Evolutionary conservation across 2,329 filamentous ascomycete species (phyloP).

Genomic region (Trichoderma sp.): DNA sequence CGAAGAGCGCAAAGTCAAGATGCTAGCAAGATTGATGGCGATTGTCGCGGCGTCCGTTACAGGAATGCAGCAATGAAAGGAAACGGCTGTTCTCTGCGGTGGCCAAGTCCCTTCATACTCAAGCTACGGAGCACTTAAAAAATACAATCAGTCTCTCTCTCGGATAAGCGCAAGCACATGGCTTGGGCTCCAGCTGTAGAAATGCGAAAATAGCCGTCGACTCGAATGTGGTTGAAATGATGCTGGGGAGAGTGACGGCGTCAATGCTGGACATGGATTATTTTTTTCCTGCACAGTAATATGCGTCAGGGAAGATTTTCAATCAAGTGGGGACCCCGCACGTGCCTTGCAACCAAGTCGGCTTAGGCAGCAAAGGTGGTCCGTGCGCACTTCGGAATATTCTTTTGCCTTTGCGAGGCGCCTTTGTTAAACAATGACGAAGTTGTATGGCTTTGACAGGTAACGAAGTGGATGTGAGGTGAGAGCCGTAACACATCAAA

Average conservation of each 20-base stretch:
- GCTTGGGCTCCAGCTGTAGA: background rate
- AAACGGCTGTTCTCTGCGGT: background rate
- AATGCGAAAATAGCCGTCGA: background rate
- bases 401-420: background rate
- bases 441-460: background rate
- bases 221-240: background rate
- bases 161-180: conserved; percentile 6
- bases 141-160: background rate
- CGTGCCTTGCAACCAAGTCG: conserved; percentile 18
- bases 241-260: background rate
- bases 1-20: background rate
- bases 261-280: conserved; percentile 1
- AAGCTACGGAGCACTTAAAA: background rate
- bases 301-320: conserved; percentile 19
- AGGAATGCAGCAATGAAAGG: conserved; percentile 3
- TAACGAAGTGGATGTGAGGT: background rate
- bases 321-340: conserved; percentile 18
- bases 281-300: conserved; percentile 18
- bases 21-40: background rate
- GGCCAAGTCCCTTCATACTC: background rate
- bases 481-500: background rate
- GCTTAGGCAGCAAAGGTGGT: conserved; percentile 7
- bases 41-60: background rate
- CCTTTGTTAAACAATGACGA: background rate
- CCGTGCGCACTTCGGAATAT: conserved; percentile 4